Conservation (phyloP, 441 rosid species). For the Eruca vesicaria region DNA sequence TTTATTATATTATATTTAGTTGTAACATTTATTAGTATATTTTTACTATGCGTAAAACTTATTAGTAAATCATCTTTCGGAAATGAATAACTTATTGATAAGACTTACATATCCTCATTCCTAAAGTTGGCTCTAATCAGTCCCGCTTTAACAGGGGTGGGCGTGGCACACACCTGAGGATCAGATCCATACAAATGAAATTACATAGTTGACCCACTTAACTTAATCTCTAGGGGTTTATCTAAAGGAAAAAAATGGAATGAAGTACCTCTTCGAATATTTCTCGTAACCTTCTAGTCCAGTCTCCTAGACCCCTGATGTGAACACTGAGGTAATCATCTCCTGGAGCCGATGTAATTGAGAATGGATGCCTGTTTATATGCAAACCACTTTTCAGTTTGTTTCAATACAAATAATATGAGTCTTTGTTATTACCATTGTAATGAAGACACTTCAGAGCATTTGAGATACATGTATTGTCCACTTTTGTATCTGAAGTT, state of each 20-base stretch:
- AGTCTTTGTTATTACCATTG: conserved; percentile 48
- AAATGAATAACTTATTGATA: background rate
- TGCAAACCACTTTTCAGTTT: conserved; percentile 7
- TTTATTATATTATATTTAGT: too few relatives aligned
- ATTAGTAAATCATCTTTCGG: too few relatives aligned
- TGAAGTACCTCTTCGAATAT: conserved; percentile 60
- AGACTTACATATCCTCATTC: conserved; percentile 41
- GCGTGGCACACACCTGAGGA: conserved; percentile 42
- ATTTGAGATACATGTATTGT: conserved; percentile 75
- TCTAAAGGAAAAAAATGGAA: background rate
- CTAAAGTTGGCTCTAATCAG: conserved; percentile 42
- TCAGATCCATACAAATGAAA: background rate
- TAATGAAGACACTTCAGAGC: conserved; percentile 61
- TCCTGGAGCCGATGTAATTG: conserved; percentile 75
- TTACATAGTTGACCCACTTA: background rate
- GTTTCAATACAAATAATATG: background rate
- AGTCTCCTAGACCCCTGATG: conserved; percentile 67
- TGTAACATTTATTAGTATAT: too few relatives aligned
- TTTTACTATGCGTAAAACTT: too few relatives aligned
- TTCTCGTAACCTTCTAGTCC: conserved; percentile 58
- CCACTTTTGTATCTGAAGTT: conserved; percentile 73
- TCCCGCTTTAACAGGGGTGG: background rate
- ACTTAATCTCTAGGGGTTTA: background rate
- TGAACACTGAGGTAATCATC: conserved; percentile 72
- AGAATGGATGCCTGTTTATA: conserved; percentile 69